Percentiles rank a stretch among this genome's conserved stretches.
Evolutionary conservation across 345 rosid genomes (phyloP).

Genomic region (Psidium friedrichsthalianum): DNA sequence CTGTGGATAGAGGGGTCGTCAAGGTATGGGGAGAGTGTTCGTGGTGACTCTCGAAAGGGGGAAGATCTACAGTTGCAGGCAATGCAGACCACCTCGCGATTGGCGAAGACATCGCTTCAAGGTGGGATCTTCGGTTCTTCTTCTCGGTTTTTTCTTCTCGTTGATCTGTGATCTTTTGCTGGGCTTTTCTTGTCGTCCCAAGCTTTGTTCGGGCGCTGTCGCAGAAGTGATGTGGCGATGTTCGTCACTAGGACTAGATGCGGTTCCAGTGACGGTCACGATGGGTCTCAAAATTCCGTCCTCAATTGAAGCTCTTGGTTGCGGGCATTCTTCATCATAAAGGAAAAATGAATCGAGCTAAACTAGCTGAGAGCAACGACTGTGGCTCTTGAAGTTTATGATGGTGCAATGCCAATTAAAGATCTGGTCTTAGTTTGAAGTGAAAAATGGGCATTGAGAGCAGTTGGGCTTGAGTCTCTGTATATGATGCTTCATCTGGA

Average conservation of each 20-base stretch:
- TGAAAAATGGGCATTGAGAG: neutral
- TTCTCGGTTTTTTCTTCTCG: neutral
- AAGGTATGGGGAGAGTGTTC: constrained; percentile 83
- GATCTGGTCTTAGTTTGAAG: neutral
- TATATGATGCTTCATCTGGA: neutral
- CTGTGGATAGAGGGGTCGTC: neutral
- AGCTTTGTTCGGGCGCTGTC: neutral
- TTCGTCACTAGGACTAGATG: neutral
- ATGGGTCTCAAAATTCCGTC: neutral
- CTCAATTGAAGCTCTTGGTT: neutral
- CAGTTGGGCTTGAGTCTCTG: neutral
- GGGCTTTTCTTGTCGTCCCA: neutral
- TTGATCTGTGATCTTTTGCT: neutral
- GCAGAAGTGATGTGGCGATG: neutral
- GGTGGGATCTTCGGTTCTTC: constrained; percentile 28
- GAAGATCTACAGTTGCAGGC: constrained; percentile 83
- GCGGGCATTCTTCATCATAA: neutral
- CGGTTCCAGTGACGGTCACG: neutral
- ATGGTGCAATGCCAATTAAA: neutral
- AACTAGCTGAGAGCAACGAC: neutral
- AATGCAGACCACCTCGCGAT: constrained; percentile 94
- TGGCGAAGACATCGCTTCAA: constrained; percentile 57
- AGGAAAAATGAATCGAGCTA: neutral
- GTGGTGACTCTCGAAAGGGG: constrained; percentile 89
- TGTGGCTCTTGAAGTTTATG: neutral